phyloP scores from a whole-genome alignment of 2,329 filamentous ascomycete species.

The Pseudogymnoascus sp. region DNA sequence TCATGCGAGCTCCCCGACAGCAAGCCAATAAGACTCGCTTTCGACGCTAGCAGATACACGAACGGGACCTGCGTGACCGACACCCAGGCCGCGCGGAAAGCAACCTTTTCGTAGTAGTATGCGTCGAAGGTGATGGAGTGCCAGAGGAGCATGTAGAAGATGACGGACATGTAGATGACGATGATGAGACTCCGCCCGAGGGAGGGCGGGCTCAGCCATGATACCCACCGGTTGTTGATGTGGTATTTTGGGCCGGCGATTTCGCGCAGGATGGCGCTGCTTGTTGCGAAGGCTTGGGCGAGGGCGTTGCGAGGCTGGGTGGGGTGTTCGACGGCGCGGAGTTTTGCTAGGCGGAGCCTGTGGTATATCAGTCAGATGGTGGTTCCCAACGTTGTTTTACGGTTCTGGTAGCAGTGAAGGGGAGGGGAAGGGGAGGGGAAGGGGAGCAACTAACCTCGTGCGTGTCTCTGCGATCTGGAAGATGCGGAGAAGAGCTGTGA shows the following conservation, averaged over 20 bases:
- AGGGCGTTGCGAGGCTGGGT: conserved; percentile 42
- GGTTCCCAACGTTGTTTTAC: neutral
- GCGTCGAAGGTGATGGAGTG: conserved; percentile 43
- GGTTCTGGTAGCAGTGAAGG: no score
- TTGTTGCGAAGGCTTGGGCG: conserved; percentile 48
- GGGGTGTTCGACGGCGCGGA: conserved; percentile 37
- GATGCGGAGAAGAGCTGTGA: conserved; percentile 16
- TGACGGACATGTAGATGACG: conserved; percentile 49
- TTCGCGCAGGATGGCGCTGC: conserved; percentile 50
- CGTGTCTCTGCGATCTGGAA: conserved; percentile 20
- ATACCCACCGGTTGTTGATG: conserved; percentile 37
- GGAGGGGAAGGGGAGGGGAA: no score
- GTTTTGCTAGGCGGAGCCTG: neutral
- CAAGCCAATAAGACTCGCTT: conserved; percentile 50
- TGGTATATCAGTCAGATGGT: neutral
- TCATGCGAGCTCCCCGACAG: conserved; percentile 59
- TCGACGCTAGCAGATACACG: conserved; percentile 53
- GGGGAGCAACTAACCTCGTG: conserved; percentile 15
- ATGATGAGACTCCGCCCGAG: conserved; percentile 48
- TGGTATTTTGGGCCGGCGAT: conserved; percentile 47
- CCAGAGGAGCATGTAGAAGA: conserved; percentile 49
- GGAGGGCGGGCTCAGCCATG: conserved; percentile 52
- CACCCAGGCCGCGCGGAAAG: conserved; percentile 61
- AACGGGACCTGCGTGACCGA: conserved; percentile 57
- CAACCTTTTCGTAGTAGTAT: conserved; percentile 56